Evolutionary conservation across 2,329 filamentous ascomycete genomes (phyloP).

Genomic region (Fusarium chuoi): DNA sequence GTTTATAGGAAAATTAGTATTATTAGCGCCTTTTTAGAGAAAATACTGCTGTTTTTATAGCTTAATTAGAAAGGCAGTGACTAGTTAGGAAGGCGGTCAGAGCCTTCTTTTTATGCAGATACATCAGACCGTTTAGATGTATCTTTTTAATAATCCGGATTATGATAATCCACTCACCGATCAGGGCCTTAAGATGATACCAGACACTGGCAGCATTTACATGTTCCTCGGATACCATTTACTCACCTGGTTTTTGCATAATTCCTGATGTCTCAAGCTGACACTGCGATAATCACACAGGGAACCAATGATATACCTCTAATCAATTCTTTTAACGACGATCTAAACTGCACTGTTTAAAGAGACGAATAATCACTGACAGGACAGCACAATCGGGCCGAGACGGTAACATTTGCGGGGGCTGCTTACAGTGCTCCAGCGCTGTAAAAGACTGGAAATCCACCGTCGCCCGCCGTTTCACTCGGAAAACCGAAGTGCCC

Average conservation of each 20-base stretch:
- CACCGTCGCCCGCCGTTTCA: slow-evolving; percentile 11
- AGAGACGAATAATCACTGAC: neutral
- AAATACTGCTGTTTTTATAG: too few relatives aligned
- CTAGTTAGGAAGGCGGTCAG: too few relatives aligned
- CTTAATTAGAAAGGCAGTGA: too few relatives aligned
- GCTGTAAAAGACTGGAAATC: neutral
- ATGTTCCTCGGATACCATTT: neutral
- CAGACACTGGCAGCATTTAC: neutral
- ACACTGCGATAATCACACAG: neutral
- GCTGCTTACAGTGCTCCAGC: neutral
- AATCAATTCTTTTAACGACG: neutral
- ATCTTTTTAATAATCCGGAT: too few relatives aligned
- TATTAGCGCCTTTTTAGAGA: too few relatives aligned
- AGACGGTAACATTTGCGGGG: neutral
- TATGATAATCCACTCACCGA: too few relatives aligned
- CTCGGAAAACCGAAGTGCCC: neutral
- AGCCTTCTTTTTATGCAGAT: too few relatives aligned
- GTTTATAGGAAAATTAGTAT: too few relatives aligned
- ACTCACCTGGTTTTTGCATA: neutral
- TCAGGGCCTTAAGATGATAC: neutral
- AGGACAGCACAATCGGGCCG: neutral
- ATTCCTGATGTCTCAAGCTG: neutral
- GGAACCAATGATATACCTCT: neutral
- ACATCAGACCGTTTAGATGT: too few relatives aligned
- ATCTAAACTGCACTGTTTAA: neutral